Evolutionary conservation across 768 basidiomycete genomes (phyloP), one percentile per base, ranked within the genome.

Genomic region (Russula sp.): DNA sequence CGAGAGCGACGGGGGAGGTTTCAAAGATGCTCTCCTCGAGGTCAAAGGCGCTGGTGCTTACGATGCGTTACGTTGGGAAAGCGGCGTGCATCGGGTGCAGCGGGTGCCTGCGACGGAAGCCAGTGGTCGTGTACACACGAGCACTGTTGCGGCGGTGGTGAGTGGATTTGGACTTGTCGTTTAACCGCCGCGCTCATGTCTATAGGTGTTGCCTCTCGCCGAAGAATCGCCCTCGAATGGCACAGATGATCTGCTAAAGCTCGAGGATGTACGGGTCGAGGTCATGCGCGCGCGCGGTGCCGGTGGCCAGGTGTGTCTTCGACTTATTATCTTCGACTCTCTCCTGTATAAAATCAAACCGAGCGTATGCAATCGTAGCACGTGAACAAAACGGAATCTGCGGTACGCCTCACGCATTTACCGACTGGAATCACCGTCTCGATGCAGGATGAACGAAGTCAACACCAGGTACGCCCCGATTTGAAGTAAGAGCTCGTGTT

Each of bases 361-460:
- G 50, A 11, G 48, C 8, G 44, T 51, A 53, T 22, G 11, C 10
- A 18, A 27, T 39, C 20, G 10, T 67, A 98, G 89, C 96, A 98
- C 75, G 97, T 98, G 70, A 99, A 99, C 77, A 92, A 89, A 80
- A 98, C 97, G 0, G 97, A 99, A 75, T 98, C 96, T 2, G 96
- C 97, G 2, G 94, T 99, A 22, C 87, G 97, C 1, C 74, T 98
- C 50, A 96, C 94, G 0, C 97, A 99, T 70, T 76, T 89, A 14
- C 96, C 97, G 1, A 90, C 93, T 4, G 94, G 96, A 0, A 87
- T 98, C 59, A 89, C 88, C 1, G 96, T 98, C 9, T 94, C 94
- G 8, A 98, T 98, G 91, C 97, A 99, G 76, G 95, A 99, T 70
- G 94, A 95, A 68, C 84, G 97, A 6, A 92, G 89, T 72, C 97